Evolutionary conservation across 805 yeast genomes (phyloP).

Genomic region (Deakozyma indianensis): DNA sequence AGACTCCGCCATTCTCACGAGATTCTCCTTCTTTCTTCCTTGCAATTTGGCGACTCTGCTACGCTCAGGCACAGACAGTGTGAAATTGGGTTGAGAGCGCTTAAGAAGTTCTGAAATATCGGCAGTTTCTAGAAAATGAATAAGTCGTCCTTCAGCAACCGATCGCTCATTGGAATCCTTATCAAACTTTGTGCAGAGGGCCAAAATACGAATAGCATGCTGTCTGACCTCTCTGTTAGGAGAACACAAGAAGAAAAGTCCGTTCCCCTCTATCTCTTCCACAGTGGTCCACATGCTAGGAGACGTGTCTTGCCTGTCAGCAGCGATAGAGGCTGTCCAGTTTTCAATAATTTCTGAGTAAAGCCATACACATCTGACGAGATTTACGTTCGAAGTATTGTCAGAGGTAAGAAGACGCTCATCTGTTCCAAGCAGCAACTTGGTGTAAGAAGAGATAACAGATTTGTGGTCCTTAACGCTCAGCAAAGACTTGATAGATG

Average conservation of each 20-base stretch:
- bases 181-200: slow-evolving; percentile 77
- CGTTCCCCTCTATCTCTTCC: slow-evolving; percentile 94
- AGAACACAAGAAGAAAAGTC: slow-evolving; percentile 78
- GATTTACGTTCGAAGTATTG: slow-evolving; percentile 13
- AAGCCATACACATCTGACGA: slow-evolving; percentile 31
- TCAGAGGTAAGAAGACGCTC: slow-evolving; percentile 39
- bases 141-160: slow-evolving; percentile 22
- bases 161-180: slow-evolving; percentile 52
- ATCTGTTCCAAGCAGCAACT: slow-evolving; percentile 64
- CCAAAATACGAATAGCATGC: slow-evolving; percentile 59
- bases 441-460: slow-evolving; percentile 60
- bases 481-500: slow-evolving; percentile 52
- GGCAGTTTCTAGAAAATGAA: slow-evolving; percentile 58
- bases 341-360: slow-evolving; percentile 69
- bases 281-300: slow-evolving; percentile 60
- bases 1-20: slow-evolving; percentile 73
- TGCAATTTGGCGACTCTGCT: slow-evolving; percentile 50
- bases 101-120: slow-evolving; percentile 54
- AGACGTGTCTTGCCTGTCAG: background rate
- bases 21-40: slow-evolving; percentile 44
- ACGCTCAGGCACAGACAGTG: slow-evolving; percentile 57
- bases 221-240: slow-evolving; percentile 67
- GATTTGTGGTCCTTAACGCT: slow-evolving; percentile 53
- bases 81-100: slow-evolving; percentile 29
- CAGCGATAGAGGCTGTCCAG: slow-evolving; percentile 40